These are phyloP conservation scores for Zarea fungicola DNA, from an alignment of 2,329 filamentous ascomycete genomes.

Conservation along the genomic window DNA sequence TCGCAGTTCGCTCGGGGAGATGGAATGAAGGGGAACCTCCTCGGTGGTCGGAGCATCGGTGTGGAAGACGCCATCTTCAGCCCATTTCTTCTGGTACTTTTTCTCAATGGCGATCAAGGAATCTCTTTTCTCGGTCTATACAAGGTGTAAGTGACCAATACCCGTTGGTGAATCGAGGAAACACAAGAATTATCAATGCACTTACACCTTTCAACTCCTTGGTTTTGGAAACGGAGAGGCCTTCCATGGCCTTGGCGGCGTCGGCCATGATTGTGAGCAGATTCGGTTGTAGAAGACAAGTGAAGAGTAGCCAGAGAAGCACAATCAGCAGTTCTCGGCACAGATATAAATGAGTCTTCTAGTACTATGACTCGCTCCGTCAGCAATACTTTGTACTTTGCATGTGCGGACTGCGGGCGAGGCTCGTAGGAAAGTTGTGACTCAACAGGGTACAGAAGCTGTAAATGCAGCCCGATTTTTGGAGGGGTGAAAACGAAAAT, in stretches of 20 bases:
- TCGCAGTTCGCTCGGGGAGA: slow-evolving; percentile 69
- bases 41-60: slow-evolving; percentile 73
- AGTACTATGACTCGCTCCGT: slow-evolving; percentile 6
- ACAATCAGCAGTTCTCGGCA: background rate
- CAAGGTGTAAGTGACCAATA: slow-evolving; percentile 16
- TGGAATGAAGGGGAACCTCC: slow-evolving; percentile 71
- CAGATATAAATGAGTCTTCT: background rate
- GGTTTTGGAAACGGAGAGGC: slow-evolving; percentile 50
- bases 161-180: background rate
- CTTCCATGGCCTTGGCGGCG: slow-evolving; percentile 45
- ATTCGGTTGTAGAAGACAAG: background rate
- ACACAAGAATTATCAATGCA: slow-evolving; percentile 12
- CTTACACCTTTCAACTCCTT: slow-evolving; percentile 56
- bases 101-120: slow-evolving; percentile 78
- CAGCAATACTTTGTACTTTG: slow-evolving; percentile 8
- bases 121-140: slow-evolving; percentile 79
- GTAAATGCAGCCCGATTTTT: background rate
- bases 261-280: slow-evolving; percentile 38
- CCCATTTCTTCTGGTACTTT: slow-evolving; percentile 74
- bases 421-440: background rate
- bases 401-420: background rate
- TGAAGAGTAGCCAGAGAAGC: background rate
- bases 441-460: slow-evolving; percentile 9
- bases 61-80: slow-evolving; percentile 62
- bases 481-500: slow-evolving; percentile 15